A percentile compares a stretch with the other conserved stretches of the same genome.
phyloP scores from a whole-genome alignment of 208 protist species.

The Leishmania arabica region DNA sequence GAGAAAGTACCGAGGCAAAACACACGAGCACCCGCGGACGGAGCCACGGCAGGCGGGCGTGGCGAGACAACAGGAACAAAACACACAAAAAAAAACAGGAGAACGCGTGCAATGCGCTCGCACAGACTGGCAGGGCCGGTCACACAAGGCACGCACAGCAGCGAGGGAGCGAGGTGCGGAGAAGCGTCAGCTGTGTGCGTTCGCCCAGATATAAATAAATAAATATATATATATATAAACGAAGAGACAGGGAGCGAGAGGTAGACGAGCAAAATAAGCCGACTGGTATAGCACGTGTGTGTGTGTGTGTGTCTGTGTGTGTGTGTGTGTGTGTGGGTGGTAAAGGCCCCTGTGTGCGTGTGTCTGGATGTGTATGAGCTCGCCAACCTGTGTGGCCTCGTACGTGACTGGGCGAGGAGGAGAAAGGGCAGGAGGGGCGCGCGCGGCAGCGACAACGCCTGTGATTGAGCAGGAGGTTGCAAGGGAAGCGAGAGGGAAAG shows the following conservation, averaged over 20 bases:
- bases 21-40: too few species aligned
- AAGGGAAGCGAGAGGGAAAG: background rate
- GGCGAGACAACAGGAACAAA: background rate
- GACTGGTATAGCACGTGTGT: too few species aligned
- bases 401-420: background rate
- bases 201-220: background rate
- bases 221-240: too few species aligned
- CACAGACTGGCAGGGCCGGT: background rate
- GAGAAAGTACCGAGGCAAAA: too few species aligned
- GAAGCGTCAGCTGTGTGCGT: background rate
- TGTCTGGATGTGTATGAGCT: background rate
- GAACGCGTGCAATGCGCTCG: background rate
- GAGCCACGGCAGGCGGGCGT: too few species aligned
- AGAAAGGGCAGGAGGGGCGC: too few species aligned
- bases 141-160: background rate
- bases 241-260: too few species aligned
- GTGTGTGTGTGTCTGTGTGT: too few species aligned
- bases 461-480: background rate
- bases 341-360: background rate
- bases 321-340: too few species aligned
- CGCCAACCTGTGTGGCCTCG: background rate
- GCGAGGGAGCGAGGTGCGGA: background rate
- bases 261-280: too few species aligned
- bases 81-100: background rate
- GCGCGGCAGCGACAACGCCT: background rate